Percentiles rank a stretch among this genome's conserved stretches.
These are phyloP conservation scores for Immersiporthe knoxdaviesiana DNA, from an alignment of 2,329 filamentous ascomycete species.

Conservation along the genomic window DNA sequence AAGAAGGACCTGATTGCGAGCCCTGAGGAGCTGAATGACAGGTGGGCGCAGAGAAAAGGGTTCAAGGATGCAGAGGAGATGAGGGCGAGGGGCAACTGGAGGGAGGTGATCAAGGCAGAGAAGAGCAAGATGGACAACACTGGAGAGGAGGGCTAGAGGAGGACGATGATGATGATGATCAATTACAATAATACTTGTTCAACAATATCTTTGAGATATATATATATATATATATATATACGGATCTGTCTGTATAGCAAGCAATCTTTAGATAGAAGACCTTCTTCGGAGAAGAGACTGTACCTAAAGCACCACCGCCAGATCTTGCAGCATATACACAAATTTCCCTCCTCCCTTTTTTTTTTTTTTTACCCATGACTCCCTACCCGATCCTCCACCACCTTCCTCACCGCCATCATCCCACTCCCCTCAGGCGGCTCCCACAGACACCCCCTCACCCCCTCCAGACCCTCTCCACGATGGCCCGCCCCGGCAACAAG, in stretches of 20 bases:
- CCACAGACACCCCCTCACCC: conserved; percentile 79
- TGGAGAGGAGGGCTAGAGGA: conserved; percentile 1
- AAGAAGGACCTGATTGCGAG: conserved; percentile 52
- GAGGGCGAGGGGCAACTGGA: conserved; percentile 43
- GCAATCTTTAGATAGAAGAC: neutral
- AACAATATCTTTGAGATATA: too few relatives aligned
- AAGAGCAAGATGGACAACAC: conserved; percentile 10
- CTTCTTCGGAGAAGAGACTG: neutral
- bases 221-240: neutral
- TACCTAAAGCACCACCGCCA: too few relatives aligned
- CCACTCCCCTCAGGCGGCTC: conserved; percentile 49
- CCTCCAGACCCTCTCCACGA: conserved; percentile 93
- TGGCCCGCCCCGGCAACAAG: conserved; percentile 71
- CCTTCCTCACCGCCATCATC: conserved; percentile 25
- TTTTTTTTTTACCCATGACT: neutral
- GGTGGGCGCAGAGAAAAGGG: conserved; percentile 64
- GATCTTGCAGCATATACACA: neutral
- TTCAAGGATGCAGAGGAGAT: conserved; percentile 57
- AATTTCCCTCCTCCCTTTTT: too few relatives aligned
- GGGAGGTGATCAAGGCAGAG: conserved; percentile 33
- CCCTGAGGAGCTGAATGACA: conserved; percentile 61
- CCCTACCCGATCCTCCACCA: conserved; percentile 36
- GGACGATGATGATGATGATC: too few relatives aligned
- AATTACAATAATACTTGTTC: too few relatives aligned
- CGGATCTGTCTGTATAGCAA: neutral